Conservation (phyloP, 1,284 basidiomycete genomes). For the Grifola frondosa region DNA sequence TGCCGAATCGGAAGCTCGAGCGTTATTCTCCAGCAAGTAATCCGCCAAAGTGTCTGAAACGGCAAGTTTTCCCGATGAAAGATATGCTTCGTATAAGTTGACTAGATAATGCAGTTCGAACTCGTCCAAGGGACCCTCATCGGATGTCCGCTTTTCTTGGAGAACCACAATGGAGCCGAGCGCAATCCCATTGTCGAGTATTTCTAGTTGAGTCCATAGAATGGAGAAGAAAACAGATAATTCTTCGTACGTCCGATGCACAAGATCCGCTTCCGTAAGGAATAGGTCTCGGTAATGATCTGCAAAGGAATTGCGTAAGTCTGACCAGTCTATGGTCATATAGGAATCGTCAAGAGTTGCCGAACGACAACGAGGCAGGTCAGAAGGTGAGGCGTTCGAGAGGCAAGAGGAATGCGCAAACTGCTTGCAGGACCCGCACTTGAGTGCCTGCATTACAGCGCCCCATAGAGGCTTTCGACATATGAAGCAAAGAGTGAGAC, state of each 20-base stretch:
- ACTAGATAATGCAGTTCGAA: conserved; percentile 62
- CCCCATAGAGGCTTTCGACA: conserved; percentile 78
- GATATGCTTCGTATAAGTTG: conserved; percentile 49
- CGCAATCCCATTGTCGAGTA: conserved; percentile 64
- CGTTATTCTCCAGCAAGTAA: conserved; percentile 49
- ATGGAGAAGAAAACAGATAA: conserved; percentile 55
- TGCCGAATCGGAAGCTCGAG: conserved; percentile 39
- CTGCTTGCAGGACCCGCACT: conserved; percentile 60
- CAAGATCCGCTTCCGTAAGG: conserved; percentile 44
- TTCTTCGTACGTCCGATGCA: conserved; percentile 61
- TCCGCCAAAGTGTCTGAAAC: conserved; percentile 50
- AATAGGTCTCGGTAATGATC: conserved; percentile 48
- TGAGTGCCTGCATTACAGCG: conserved; percentile 56
- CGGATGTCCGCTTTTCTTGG: conserved; percentile 33
- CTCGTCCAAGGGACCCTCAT: conserved; percentile 39
- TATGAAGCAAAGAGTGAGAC: conserved; percentile 62
- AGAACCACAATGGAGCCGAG: conserved; percentile 59
- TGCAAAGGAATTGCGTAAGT: conserved; percentile 54
- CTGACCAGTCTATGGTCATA: conserved; percentile 50
- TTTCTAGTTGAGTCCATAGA: conserved; percentile 66
- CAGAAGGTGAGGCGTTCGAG: conserved; percentile 18
- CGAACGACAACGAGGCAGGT: conserved; percentile 40
- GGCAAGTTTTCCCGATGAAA: conserved; percentile 41
- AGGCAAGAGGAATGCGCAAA: conserved; percentile 64
- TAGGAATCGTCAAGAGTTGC: conserved; percentile 41